These are phyloP conservation scores for Ascosphaera pollenicola DNA, from an alignment of 2,329 filamentous ascomycete genomes.

Conservation along the genomic window DNA sequence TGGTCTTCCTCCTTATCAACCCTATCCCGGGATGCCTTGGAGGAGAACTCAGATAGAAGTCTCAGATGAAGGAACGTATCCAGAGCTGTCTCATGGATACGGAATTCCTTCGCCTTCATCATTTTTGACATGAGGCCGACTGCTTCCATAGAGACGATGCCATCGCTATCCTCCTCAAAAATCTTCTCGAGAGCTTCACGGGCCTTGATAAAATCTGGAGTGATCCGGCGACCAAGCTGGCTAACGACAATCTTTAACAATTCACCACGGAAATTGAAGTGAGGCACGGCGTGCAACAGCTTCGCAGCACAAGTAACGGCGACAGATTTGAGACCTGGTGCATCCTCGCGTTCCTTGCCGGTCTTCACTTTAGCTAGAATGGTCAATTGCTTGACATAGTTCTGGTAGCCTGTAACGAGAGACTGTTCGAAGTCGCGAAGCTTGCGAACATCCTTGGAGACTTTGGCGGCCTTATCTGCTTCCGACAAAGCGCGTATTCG, in stretches of 20 bases:
- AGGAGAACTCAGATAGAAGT: slow-evolving; percentile 65
- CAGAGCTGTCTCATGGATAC: slow-evolving; percentile 62
- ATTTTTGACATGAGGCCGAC: slow-evolving; percentile 73
- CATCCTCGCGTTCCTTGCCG: slow-evolving; percentile 12
- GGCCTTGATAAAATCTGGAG: slow-evolving; percentile 58
- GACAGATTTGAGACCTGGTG: slow-evolving; percentile 37
- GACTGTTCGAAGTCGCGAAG: slow-evolving; percentile 72
- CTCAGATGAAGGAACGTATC: slow-evolving; percentile 84
- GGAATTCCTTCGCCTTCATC: slow-evolving; percentile 75
- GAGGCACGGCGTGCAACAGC: slow-evolving; percentile 59
- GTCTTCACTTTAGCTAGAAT: slow-evolving; percentile 39
- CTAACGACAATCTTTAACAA: slow-evolving; percentile 69
- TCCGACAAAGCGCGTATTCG: slow-evolving; percentile 67
- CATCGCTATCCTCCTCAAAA: slow-evolving; percentile 75
- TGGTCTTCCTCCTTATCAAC: slow-evolving; percentile 40
- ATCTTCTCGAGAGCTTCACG: slow-evolving; percentile 57
- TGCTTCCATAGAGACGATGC: slow-evolving; percentile 66
- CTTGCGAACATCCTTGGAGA: slow-evolving; percentile 78
- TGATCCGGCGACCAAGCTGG: slow-evolving; percentile 54
- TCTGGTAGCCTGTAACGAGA: slow-evolving; percentile 64
- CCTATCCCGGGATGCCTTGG: slow-evolving; percentile 57
- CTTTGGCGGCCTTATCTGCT: slow-evolving; percentile 50
- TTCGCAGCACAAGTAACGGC: slow-evolving; percentile 73
- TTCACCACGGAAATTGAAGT: slow-evolving; percentile 91
- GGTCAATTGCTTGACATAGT: slow-evolving; percentile 56